These are phyloP conservation scores for Leptosphaerulina australis DNA, from an alignment of 2,329 filamentous ascomycete genomes.

Conservation along the genomic window DNA sequence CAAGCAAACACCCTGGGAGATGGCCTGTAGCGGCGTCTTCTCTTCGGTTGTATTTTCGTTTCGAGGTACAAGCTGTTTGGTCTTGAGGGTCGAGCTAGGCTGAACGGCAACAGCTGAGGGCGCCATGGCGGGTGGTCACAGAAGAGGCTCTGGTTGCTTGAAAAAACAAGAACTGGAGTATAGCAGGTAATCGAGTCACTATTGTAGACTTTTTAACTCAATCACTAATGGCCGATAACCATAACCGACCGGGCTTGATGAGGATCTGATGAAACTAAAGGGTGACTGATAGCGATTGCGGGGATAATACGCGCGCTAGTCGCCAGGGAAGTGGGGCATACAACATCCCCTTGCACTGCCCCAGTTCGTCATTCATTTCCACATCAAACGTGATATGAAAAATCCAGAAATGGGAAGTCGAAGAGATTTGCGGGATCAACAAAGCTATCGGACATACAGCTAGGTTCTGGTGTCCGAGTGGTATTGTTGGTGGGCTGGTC, in stretches of 20 bases:
- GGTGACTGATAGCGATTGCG: background rate
- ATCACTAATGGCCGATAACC: background rate
- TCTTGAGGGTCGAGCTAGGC: conserved; percentile 4
- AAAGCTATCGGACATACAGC: background rate
- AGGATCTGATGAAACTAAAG: no score
- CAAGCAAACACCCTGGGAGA: conserved; percentile 55
- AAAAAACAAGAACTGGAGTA: no score
- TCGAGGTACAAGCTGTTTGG: conserved; percentile 29
- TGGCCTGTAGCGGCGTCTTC: conserved; percentile 48
- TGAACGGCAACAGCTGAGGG: conserved; percentile 37
- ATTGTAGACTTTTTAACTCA: background rate
- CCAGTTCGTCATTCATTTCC: no score
- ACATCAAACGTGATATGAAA: no score
- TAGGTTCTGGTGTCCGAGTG: background rate
- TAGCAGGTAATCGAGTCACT: background rate
- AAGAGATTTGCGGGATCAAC: background rate
- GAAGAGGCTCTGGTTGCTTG: background rate
- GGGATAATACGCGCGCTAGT: background rate
- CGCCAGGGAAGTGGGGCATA: background rate
- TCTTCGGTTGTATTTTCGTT: conserved; percentile 33
- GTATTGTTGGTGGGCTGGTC: background rate
- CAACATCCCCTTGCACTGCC: no score
- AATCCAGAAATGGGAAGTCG: background rate
- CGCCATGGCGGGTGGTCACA: conserved; percentile 32
- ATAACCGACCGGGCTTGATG: background rate